Evolutionary conservation across 805 yeast genomes (phyloP).

Genomic region (Tanozyma kutaoensis): DNA sequence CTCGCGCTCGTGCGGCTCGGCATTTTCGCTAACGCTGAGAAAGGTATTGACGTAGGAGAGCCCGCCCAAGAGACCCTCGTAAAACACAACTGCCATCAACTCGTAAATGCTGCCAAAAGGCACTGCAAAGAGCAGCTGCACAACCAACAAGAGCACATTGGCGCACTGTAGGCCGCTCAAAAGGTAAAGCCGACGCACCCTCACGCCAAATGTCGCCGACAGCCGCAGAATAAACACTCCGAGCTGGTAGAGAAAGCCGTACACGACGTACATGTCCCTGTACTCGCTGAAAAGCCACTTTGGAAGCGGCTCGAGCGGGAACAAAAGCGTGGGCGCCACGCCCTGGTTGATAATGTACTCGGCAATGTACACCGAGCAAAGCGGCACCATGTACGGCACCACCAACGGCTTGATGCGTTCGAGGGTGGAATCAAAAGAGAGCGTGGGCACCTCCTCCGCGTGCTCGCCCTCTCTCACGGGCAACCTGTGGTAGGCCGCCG

Average conservation of each 20-base stretch:
- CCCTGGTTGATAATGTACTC: constrained; percentile 92
- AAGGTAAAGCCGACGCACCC: constrained; percentile 44
- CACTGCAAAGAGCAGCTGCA: constrained; percentile 50
- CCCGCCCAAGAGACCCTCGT: constrained; percentile 89
- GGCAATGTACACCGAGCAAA: constrained; percentile 68
- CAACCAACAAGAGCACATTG: constrained; percentile 44
- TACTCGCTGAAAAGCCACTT: constrained; percentile 39
- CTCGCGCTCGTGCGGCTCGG: constrained; percentile 25
- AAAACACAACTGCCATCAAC: constrained; percentile 52
- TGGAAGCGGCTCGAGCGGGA: constrained; percentile 60
- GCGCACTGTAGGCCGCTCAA: constrained; percentile 54
- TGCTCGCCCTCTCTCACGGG: no score
- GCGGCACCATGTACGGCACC: constrained; percentile 69
- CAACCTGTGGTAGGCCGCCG: constrained; percentile 7
- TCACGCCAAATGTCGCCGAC: constrained; percentile 48
- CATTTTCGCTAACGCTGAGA: constrained; percentile 52
- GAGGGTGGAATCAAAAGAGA: constrained; percentile 1
- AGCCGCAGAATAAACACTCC: constrained; percentile 92
- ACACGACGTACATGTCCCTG: constrained; percentile 83
- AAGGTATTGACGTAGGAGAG: constrained; percentile 84
- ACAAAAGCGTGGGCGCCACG: constrained; percentile 74
- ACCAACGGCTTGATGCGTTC: constrained; percentile 29
- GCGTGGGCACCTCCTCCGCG: no score
- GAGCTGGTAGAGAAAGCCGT: constrained; percentile 79
- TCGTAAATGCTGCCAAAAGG: constrained; percentile 49